Base-by-base conservation (phyloP, 108 stramenopile genomes). In the Fragilaria crotonensis region DNA sequence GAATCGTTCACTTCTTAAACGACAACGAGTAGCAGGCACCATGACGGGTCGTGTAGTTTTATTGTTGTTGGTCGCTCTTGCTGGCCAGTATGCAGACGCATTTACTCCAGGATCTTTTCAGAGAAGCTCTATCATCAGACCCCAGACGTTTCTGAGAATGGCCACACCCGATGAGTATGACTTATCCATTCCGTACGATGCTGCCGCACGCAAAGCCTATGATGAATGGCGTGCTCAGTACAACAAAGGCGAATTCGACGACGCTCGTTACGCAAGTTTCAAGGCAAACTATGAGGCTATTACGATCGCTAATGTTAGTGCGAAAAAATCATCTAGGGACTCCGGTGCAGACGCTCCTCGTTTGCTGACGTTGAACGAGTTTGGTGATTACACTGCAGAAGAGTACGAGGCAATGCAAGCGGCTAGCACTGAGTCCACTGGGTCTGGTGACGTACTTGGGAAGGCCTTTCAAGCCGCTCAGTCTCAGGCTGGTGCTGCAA, bases 201-300 rank as follows among this genome's bases (percentile, higher is more conserved):
- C 87, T 18, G 83, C 90, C 19, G 87, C 90, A 45, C 80, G 78
- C 44, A 75, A 89, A 25, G 90, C 90, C 18, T 93, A 89, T 71
- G 67, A 74, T 5, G 77, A 74, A 49, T 93, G 91, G 91, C 67
- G 79, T 53, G 44, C 54, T 30, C 67, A 77, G 45, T 88, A 64
- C 57, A 58, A 57, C 5, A 84, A 87, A 65, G 78, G 71, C 1
- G 74, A 67, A 3, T 67, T 70, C 26, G 78, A 71, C 45, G 79
- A 72, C 7, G 63, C 30, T 0, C 62, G 75, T 21, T 93, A 73
- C 49, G 61, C 65, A 48, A 57, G 61, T 11, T 93, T 93, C 72
- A 76, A 81, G 58, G 41, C 64, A 32, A 89, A 87, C 67, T 93
- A 89, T 59, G 80, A 87, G 60, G 77, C 90, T 21, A 62, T 87